A percentile compares a stretch with the other conserved stretches of the same genome.
Evolutionary conservation across 2,329 filamentous ascomycete species (phyloP).

Genomic region (Colletotrichum tabaci): DNA sequence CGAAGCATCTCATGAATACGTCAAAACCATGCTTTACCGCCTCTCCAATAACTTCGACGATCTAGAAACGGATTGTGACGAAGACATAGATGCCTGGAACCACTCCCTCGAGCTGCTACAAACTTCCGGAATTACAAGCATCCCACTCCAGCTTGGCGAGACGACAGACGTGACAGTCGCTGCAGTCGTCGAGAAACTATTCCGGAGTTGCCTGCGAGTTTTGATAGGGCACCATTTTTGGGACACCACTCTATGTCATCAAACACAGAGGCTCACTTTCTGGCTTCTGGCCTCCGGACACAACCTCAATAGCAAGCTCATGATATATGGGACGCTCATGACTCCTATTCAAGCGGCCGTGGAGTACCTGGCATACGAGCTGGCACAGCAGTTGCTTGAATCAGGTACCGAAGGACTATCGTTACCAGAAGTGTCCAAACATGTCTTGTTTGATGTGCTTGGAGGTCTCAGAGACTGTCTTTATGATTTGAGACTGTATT

Average conservation of each 20-base stretch:
- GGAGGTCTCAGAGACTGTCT: too few species aligned
- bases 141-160: background rate
- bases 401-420: background rate
- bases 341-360: background rate
- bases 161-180: background rate
- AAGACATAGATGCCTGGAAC: background rate
- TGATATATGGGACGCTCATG: accelerated
- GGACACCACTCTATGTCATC: background rate
- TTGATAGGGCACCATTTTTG: background rate
- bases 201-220: background rate
- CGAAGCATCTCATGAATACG: background rate
- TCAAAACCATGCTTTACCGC: background rate
- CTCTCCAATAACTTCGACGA: slow-evolving; percentile 7
- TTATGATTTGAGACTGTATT: too few species aligned
- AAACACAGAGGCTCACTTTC: background rate
- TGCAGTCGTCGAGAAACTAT: slow-evolving; percentile 10
- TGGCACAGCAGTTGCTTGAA: background rate
- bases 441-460: background rate
- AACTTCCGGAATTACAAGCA: background rate
- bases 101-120: background rate
- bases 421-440: background rate
- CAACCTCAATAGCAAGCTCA: background rate
- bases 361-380: accelerated
- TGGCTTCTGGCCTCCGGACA: slow-evolving; percentile 17
- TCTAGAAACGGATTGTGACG: too few species aligned